phyloP scores from a whole-genome alignment of 352 stramenopile genomes.

The Phytophthora foliorum region DNA sequence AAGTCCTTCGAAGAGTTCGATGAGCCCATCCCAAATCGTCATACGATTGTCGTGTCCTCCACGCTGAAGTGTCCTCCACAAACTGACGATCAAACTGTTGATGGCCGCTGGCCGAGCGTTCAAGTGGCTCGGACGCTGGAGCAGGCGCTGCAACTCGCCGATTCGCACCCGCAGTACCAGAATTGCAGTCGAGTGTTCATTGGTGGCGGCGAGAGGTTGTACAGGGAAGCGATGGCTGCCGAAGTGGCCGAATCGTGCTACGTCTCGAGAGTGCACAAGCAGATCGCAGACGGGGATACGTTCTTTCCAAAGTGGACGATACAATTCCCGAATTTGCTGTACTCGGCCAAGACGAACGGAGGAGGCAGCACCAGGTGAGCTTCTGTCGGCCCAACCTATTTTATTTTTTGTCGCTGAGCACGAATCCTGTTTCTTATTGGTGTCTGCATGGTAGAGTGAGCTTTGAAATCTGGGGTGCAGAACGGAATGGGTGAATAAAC shows the following conservation, averaged over 20 bases:
- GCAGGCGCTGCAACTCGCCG: constrained; percentile 53
- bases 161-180: constrained; percentile 43
- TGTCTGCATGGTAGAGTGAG: constrained; percentile 36
- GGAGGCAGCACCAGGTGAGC: constrained; percentile 32
- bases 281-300: constrained; percentile 55
- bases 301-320: constrained; percentile 70
- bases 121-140: constrained; percentile 48
- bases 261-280: constrained; percentile 65
- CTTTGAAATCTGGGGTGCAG: constrained; percentile 44
- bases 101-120: constrained; percentile 30
- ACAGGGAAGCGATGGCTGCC: constrained; percentile 58
- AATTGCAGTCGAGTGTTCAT: constrained; percentile 64
- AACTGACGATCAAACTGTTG: constrained; percentile 3
- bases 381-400: neutral
- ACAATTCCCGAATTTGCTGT: constrained; percentile 50
- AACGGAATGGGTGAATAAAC: neutral
- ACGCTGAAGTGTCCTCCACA: constrained; percentile 16
- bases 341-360: constrained; percentile 37
- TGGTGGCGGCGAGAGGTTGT: constrained; percentile 68
- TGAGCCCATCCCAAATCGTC: constrained; percentile 51
- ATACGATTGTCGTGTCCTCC: constrained; percentile 67
- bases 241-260: constrained; percentile 64
- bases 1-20: constrained; percentile 67
- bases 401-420: neutral
- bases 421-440: neutral